These are phyloP conservation scores for Penicillium thymicola DNA, from an alignment of 2,329 filamentous ascomycete genomes.

Conservation along the genomic window DNA sequence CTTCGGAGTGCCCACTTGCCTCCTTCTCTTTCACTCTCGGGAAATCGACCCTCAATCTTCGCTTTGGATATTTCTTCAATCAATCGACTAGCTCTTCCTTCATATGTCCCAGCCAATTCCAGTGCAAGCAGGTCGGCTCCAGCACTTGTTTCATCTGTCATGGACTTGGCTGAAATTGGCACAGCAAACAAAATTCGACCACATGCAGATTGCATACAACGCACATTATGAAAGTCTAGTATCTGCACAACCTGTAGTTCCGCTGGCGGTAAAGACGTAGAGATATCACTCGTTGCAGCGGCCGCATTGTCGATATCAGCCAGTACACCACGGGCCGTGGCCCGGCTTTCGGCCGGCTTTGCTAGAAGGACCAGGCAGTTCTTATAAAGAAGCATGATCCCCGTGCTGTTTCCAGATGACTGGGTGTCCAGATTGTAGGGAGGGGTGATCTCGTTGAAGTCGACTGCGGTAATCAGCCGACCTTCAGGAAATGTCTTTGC, in stretches of 20 bases:
- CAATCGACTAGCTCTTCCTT: slow-evolving; percentile 71
- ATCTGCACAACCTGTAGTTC: slow-evolving; percentile 75
- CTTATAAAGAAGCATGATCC: slow-evolving; percentile 79
- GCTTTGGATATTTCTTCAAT: slow-evolving; percentile 85
- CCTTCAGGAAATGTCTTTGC: slow-evolving; percentile 67
- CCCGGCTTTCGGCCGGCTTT: slow-evolving; percentile 61
- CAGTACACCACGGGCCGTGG: slow-evolving; percentile 72
- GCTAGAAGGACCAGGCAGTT: slow-evolving; percentile 75
- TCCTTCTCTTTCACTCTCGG: slow-evolving; percentile 78
- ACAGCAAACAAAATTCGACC: slow-evolving; percentile 39
- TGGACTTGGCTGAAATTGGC: slow-evolving; percentile 26
- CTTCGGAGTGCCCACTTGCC: slow-evolving; percentile 76
- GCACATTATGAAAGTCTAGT: slow-evolving; percentile 65
- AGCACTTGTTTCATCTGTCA: slow-evolving; percentile 18
- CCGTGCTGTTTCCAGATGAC: slow-evolving; percentile 50
- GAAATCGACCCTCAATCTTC: slow-evolving; percentile 77
- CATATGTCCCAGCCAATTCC: slow-evolving; percentile 69
- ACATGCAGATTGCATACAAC: slow-evolving; percentile 56
- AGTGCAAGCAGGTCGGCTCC: slow-evolving; percentile 60
- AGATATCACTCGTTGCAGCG: slow-evolving; percentile 44
- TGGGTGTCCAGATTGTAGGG: slow-evolving; percentile 59
- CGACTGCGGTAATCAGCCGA: slow-evolving; percentile 74
- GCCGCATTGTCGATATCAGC: slow-evolving; percentile 82
- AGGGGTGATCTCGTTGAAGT: slow-evolving; percentile 71
- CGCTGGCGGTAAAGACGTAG: slow-evolving; percentile 42